These are phyloP conservation scores for Crepidotus variabilis DNA, from an alignment of 768 basidiomycete species.

Conservation along the genomic window DNA sequence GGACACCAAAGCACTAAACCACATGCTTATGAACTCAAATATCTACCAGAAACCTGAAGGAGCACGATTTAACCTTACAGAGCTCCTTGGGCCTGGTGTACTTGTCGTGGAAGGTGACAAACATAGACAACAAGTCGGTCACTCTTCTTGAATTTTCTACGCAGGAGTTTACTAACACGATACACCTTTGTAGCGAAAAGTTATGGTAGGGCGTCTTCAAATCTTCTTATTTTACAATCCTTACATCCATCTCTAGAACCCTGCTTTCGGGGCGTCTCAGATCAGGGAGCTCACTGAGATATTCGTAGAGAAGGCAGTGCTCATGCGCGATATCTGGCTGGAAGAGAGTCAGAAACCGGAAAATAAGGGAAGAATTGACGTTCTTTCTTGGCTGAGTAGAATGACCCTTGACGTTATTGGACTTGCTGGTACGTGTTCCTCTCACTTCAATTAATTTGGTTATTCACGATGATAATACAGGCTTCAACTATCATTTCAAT, in stretches of 20 bases:
- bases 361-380: constrained; percentile 41
- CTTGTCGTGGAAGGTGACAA: constrained; percentile 47
- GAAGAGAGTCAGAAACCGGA: constrained; percentile 27
- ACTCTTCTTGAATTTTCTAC: neutral
- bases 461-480: constrained; percentile 7
- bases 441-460: neutral
- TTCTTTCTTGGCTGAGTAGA: constrained; percentile 60
- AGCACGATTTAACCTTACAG: constrained; percentile 30
- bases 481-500: constrained; percentile 32
- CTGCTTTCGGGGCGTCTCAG: constrained; percentile 60
- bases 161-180: neutral
- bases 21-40: constrained; percentile 55
- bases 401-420: constrained; percentile 79
- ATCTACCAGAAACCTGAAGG: constrained; percentile 54
- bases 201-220: constrained; percentile 34
- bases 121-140: constrained; percentile 40
- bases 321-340: constrained; percentile 51
- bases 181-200: constrained; percentile 29
- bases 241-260: constrained; percentile 38
- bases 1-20: constrained; percentile 60
- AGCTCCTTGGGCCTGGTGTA: constrained; percentile 45
- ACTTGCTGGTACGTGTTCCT: constrained; percentile 46
- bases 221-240: neutral
- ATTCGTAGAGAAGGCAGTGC: constrained; percentile 51
- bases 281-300: constrained; percentile 54